Percentiles rank a stretch among this genome's conserved stretches.
These are phyloP conservation scores for Metschnikowia kofuensis DNA, from an alignment of 805 yeast genomes.

Conservation along the genomic window DNA sequence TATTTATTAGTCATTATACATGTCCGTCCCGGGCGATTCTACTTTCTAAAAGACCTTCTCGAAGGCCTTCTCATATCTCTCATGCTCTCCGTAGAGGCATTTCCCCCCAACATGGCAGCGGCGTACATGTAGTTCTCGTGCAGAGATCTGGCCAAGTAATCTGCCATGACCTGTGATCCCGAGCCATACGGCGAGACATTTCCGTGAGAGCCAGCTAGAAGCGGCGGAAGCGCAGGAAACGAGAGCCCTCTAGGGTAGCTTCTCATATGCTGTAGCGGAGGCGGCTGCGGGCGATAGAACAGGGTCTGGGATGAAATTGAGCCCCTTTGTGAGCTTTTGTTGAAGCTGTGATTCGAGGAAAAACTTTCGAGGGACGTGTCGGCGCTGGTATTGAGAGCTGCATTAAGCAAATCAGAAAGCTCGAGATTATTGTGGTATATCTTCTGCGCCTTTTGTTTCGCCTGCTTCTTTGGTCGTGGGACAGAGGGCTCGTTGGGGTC, in stretches of 20 bases:
- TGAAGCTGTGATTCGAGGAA: slow-evolving; percentile 2
- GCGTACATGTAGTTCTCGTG: slow-evolving; percentile 55
- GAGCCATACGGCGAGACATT: slow-evolving; percentile 19
- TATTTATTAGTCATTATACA: too few relatives aligned
- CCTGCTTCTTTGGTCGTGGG: not conserved
- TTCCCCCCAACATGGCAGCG: slow-evolving; percentile 11
- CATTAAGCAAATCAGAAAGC: slow-evolving; percentile 8
- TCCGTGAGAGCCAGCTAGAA: not conserved
- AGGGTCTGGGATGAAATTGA: slow-evolving; percentile 1
- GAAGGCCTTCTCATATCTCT: not conserved
- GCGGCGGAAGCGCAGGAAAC: not conserved
- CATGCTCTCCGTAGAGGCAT: not conserved
- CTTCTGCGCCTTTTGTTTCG: slow-evolving; percentile 7
- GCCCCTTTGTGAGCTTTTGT: not conserved
- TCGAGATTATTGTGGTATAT: slow-evolving; percentile 11
- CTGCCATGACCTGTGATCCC: slow-evolving; percentile 77
- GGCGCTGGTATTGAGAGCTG: slow-evolving; percentile 6
- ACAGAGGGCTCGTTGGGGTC: slow-evolving; percentile 15
- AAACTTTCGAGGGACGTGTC: not conserved
- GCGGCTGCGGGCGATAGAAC: slow-evolving; percentile 15
- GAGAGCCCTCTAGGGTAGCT: slow-evolving; percentile 2
- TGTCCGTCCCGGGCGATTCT: not conserved
- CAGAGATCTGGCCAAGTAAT: slow-evolving; percentile 69
- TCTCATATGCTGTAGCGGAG: slow-evolving; percentile 3
- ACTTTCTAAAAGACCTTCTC: not conserved